A percentile compares a stretch with the other conserved stretches of the same genome.
These are phyloP conservation scores for Candida maesae DNA, from an alignment of 805 yeast species.

Conservation along the genomic window DNA sequence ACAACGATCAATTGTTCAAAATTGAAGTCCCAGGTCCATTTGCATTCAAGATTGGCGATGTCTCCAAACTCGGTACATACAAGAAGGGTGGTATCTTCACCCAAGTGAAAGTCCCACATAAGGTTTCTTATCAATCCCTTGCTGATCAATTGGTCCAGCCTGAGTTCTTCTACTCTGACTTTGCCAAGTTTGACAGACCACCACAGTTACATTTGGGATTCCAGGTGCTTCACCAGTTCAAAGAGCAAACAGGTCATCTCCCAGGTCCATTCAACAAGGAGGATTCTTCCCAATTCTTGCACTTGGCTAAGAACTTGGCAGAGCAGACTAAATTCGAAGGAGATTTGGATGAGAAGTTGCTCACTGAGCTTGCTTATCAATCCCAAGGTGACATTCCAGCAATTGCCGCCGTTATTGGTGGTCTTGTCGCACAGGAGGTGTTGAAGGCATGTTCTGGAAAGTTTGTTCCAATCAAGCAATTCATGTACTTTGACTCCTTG, in stretches of 20 bases:
- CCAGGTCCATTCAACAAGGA: conserved; percentile 75
- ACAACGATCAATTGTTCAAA: conserved; percentile 69
- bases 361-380: conserved; percentile 75
- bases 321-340: conserved; percentile 54
- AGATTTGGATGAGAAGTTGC: conserved; percentile 59
- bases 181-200: conserved; percentile 92
- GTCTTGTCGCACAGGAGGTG: conserved; percentile 94
- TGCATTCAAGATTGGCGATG: conserved; percentile 70
- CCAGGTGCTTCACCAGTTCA: conserved; percentile 81
- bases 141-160: conserved; percentile 67
- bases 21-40: conserved; percentile 92
- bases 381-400: conserved; percentile 93
- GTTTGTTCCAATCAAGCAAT: conserved; percentile 90
- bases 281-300: conserved; percentile 67
- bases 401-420: conserved; percentile 85
- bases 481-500: conserved; percentile 88
- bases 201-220: conserved; percentile 87
- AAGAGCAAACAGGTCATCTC: conserved; percentile 50
- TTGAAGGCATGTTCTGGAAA: conserved; percentile 94
- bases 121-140: conserved; percentile 59
- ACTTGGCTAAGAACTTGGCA: conserved; percentile 56
- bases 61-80: conserved; percentile 59
- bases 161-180: conserved; percentile 78
- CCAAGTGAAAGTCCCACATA: conserved; percentile 82
- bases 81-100: conserved; percentile 85